Base-by-base conservation (phyloP, 306 rosid species). In the Pterocarpus macrocarpus region DNA sequence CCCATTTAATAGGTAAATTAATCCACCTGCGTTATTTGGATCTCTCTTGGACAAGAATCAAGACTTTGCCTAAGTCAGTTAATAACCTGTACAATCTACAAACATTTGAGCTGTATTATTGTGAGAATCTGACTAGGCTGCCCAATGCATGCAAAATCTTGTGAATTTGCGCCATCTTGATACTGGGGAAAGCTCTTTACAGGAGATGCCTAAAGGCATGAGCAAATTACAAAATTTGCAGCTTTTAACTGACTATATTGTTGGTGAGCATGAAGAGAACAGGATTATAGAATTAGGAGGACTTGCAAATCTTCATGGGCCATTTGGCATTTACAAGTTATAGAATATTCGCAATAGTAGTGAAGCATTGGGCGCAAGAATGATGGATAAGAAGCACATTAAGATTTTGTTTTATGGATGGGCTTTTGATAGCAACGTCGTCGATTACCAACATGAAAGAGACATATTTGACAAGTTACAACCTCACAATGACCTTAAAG, bases 21-120 rank as follows among this genome's bases (percentile, higher is more conserved):
- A 78, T 49, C 57, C 76, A 56, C 41, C 34, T 72, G 1, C 86
- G 83, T 14, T 81, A 64, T 28, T 55, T 81, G 50, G 72, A 72
- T 52, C 56, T 81, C 12, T 81, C 80, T 64, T 0, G 2, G 3
- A 38, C 72, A 36, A 8, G 1, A 1, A 39, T 72, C 32, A 28
- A 30, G 0, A 13, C 7, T 1, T 45, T 80, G 52, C 84, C 79
- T 0, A 11, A 11, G 12, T 49, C 59, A 0, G 7, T 64, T 12
- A 32, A 73, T 65, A n/a, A 3, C 7, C 10, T 72, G 28, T 64
- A 80, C 55, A 80, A 80, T 53, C 36, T 81, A 28, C 74, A 81
- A 32, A 81, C 75, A 0, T 8, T 72, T 22, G 28, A 63, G 52
- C 6, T 80, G 13, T 7, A 1, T 2, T 0, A 0, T 6, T 72